Evolutionary conservation across 805 yeast genomes (phyloP), one percentile per base, ranked within the genome.

Genomic region (Hanseniaspora singularis): DNA sequence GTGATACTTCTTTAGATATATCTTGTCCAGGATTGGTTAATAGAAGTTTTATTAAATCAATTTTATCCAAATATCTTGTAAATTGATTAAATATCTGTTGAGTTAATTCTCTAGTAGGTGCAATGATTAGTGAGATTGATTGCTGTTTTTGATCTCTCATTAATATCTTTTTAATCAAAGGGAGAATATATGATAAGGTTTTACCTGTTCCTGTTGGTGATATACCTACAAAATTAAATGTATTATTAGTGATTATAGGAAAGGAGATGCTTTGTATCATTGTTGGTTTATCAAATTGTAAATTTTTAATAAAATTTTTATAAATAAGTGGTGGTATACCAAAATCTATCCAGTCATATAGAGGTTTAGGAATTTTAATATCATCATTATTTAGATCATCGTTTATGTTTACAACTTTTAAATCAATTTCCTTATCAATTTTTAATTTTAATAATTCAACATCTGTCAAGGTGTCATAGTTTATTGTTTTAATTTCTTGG

Each of bases 151-250:
- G 53, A 0, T 56, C 54, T 1, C 60, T 51, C 10, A 76, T 51
- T 0, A 74, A 75, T 2, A 92, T 76, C 51, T 89, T 97, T 43
- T 95, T 70, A 44, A 89, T 67, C 64, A 92, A 62, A 0, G 98
- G 96, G 6, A 92, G 59, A 8, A 87, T 66, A 63, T 84, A 92
- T 1, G 96, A 82, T 54, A 89, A 70, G 0, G 98, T 92, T 59
- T 92, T 92, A 3, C 98, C 98, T 0, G 96, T 84, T 0, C 98
- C 98, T 0, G 98, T 92, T 53, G 87, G 86, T 0, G 98, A 97
- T 18, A 92, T 81, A 5, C 96, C 96, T 39, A 92, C 81, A 7
- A 89, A 75, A 64, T 92, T 97, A 40, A 81, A 64, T 0, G 97
- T 97, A 2, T 79, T 69, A 11, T 42, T 34, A 3, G 46, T 42